Evolutionary conservation across 1,139 yeast genomes (phyloP), one percentile per base, ranked within the genome.

Genomic region (Kodamaea sp.): DNA sequence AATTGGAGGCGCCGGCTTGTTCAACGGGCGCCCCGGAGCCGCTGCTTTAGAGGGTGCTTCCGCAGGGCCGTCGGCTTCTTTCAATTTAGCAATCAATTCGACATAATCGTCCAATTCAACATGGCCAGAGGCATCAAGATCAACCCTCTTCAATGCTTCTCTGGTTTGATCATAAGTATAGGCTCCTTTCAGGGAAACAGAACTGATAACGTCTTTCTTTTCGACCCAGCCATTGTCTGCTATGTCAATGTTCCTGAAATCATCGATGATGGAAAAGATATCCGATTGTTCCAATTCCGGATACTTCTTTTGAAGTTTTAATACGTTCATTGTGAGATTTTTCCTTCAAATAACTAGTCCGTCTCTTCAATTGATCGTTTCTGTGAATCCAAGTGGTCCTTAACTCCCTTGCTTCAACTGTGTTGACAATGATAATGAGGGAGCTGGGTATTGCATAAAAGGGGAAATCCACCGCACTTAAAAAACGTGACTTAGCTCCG

Each of bases 151-250:
- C 57, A 92, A 75, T 2, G 97, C 86, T 59, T 89, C 95, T 67
- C 99, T 83, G 24, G 95, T 92, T 46, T 85, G 86, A 60, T 92
- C 98, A 56, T 92, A 92, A 25, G 89, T 63, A 35, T 86, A 92
- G 32, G 77, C 77, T 15, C 97, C 97, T 25, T 79, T 65, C 44
- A 81, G 80, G 15, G 95, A 79, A 29, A 89, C 80, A 3, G 90
- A 79, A 57, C 89, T 89, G 58, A 90, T 83, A 22, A 86, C 94
- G 38, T 83, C 85, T 57, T 85, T 90, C 65, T 90, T 92, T 55
- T 90, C 97, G 25, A 84, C 90, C 78, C 90, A 88, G n/a, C 99
- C 99, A 51, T 84, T 81, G 50, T 92, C 98, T 29, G 90, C 95
- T 28, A 83, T 53, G 53, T 92, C 99, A 48, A 94, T 83, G 42